A percentile compares a stretch with the other conserved stretches of the same genome.
Evolutionary conservation across 139 green algal species (phyloP).

Genomic region (Chlorella sp.): DNA sequence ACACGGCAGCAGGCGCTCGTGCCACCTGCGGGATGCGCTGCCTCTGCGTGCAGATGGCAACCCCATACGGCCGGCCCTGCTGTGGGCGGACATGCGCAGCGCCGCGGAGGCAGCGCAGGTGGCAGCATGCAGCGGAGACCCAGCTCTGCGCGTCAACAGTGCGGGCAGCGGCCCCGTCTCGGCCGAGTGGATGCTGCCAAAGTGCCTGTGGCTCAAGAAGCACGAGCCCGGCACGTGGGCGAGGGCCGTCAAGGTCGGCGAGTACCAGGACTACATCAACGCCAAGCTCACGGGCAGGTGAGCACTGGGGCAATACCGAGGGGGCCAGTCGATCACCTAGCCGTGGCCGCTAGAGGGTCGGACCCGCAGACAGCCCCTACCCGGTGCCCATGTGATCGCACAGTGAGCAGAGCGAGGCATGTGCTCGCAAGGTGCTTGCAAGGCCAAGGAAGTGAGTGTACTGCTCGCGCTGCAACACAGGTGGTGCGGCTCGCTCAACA

Average conservation of each 20-base stretch:
- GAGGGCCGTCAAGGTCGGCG: constrained; percentile 48
- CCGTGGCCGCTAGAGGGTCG: too few species aligned
- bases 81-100: constrained; percentile 80
- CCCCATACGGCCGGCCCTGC: constrained; percentile 56
- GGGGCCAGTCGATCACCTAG: neutral
- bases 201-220: constrained; percentile 67
- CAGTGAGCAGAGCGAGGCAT: too few species aligned
- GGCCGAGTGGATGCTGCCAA: constrained; percentile 79
- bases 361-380: too few species aligned
- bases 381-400: too few species aligned
- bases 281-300: too few species aligned
- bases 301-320: too few species aligned
- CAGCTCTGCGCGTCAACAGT: constrained; percentile 60
- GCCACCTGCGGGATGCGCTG: neutral
- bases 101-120: constrained; percentile 55
- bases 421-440: too few species aligned
- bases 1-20: neutral
- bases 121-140: constrained; percentile 38
- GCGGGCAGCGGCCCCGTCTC: constrained; percentile 59
- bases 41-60: constrained; percentile 13
- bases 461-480: too few species aligned
- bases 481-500: constrained; percentile 64
- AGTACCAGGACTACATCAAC: too few species aligned
- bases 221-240: constrained; percentile 41
- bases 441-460: too few species aligned